Base-by-base conservation (phyloP, 1,284 basidiomycete genomes). In the Ceratobasidium sp. region DNA sequence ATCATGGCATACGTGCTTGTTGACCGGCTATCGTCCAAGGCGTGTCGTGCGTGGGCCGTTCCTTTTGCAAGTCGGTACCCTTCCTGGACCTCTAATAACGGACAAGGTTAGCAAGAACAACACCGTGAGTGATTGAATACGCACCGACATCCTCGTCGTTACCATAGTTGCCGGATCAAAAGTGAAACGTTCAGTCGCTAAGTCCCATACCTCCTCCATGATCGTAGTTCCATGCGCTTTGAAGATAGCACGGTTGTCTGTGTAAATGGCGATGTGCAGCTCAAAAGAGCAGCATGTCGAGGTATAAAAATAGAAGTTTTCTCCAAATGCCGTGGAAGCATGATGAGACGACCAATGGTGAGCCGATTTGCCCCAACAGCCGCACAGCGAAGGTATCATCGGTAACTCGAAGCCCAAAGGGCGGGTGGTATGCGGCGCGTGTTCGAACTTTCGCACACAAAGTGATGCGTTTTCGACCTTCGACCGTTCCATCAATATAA, bases 221-320 rank as follows among this genome's bases (percentile, higher is more conserved):
- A 63, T 25, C 40, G 25, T 28, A 5, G 44, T 48, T 3, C 44
- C 42, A 46, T 63, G 40, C 4, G 14, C 44, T 3, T n/a, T 63
- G 16, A 2, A 63, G n/a, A 5, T n/a, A 2, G 18, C 16, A 14
- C 40, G 61, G 4, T 25, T 5, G 7, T 30, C 61, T 0, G 25
- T 25, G 42, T 28, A 63, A 46, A 63, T 63, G 4, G 44, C 61
- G 5, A 63, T 33, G 33, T 63, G 61, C 3, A 63, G 61, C 28
- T 63, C 61, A 8, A 48, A 6, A 7, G 8, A 14, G 30, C 61
- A 63, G 30, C 61, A 63, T 1, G 7, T 6, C 3, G 61, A 63
- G 11, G 14, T 8, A 25, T n/a, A 21, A n/a, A n/a, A n/a, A n/a
- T n/a, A n/a, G n/a, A n/a, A n/a, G n/a, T n/a, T n/a, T n/a, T n/a